Conservation (phyloP, 75 land plant genomes). For the Gnetum montanum region DNA sequence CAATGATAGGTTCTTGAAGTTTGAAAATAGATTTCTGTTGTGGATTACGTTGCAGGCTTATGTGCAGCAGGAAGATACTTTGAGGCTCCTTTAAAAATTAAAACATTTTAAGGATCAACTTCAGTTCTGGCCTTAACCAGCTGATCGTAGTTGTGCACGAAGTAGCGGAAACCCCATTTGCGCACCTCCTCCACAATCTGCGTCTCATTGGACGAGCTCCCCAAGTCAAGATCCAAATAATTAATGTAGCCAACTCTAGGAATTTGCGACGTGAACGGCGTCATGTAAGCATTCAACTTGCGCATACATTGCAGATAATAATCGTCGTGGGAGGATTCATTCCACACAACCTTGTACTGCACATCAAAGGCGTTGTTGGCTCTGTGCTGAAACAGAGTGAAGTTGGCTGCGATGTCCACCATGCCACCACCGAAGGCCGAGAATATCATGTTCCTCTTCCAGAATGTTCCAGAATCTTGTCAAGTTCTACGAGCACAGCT, state of each 20-base stretch:
- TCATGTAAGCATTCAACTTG: slow-evolving; percentile 8
- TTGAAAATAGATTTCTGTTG: too few relatives aligned
- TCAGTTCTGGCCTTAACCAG: slow-evolving; percentile 4
- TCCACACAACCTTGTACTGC: too few relatives aligned
- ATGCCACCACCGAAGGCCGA: slow-evolving; percentile 2
- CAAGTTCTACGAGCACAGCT: not conserved
- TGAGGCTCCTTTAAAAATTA: slow-evolving; percentile 9
- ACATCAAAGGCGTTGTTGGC: too few relatives aligned
- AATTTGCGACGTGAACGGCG: not conserved
- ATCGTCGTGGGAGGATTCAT: too few relatives aligned
- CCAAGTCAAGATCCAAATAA: slow-evolving; percentile 10
- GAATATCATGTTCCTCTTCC: not conserved
- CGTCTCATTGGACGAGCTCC: not conserved
- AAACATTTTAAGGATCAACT: slow-evolving; percentile 12
- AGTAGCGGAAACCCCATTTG: slow-evolving; percentile 7
- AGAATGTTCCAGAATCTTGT: not conserved
- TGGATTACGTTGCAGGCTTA: too few relatives aligned
- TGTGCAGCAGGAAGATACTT: slow-evolving; percentile 10
- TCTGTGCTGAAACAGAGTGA: too few relatives aligned
- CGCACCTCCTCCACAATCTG: not conserved
- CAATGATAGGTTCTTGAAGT: too few relatives aligned
- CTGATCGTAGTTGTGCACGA: slow-evolving; percentile 3
- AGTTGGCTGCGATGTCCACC: too few relatives aligned
- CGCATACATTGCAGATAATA: too few relatives aligned
- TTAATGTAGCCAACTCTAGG: slow-evolving; percentile 6